Evolutionary conservation across 2,329 filamentous ascomycete species (phyloP).

Genomic region (Penicillium sp.): DNA sequence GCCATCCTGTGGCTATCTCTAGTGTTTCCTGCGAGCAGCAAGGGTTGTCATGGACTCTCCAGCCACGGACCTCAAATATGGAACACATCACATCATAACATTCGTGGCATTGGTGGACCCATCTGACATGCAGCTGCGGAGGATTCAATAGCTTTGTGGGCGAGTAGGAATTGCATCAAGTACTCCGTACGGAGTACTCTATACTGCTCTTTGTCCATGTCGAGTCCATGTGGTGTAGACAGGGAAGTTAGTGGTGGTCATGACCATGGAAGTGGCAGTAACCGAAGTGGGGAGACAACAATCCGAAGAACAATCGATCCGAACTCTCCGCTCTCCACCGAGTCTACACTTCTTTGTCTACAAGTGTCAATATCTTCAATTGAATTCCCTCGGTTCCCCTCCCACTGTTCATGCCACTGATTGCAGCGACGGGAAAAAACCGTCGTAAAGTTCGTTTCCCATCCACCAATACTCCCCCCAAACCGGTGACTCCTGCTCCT

Average conservation of each 20-base stretch:
- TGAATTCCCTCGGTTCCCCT: neutral
- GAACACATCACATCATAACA: constrained; percentile 14
- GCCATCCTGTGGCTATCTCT: too few relatives aligned
- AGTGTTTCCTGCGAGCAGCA: too few relatives aligned
- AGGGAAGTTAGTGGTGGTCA: too few relatives aligned
- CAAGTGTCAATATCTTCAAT: neutral
- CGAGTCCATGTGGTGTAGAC: too few relatives aligned
- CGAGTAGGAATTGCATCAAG: too few relatives aligned
- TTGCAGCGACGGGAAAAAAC: constrained; percentile 29
- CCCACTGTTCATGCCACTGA: constrained; percentile 28
- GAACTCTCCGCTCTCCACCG: neutral
- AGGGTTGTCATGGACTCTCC: constrained; percentile 5
- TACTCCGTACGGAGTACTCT: too few relatives aligned
- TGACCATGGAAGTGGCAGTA: too few relatives aligned
- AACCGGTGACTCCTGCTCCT: constrained; percentile 10
- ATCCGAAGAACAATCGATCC: constrained; percentile 3
- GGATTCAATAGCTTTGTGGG: too few relatives aligned
- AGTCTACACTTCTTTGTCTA: neutral
- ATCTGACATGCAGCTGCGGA: constrained; percentile 16
- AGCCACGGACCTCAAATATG: constrained; percentile 14
- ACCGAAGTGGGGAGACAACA: constrained; percentile 12
- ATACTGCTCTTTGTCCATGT: too few relatives aligned
- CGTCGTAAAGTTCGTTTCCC: constrained; percentile 39
- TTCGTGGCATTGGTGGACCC: constrained; percentile 5
- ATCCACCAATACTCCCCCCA: constrained; percentile 22